A percentile compares a stretch with the other conserved stretches of the same genome.
These are phyloP conservation scores for Nicotiana tabacum DNA, from an alignment of 257 asterid species.

Conservation along the genomic window DNA sequence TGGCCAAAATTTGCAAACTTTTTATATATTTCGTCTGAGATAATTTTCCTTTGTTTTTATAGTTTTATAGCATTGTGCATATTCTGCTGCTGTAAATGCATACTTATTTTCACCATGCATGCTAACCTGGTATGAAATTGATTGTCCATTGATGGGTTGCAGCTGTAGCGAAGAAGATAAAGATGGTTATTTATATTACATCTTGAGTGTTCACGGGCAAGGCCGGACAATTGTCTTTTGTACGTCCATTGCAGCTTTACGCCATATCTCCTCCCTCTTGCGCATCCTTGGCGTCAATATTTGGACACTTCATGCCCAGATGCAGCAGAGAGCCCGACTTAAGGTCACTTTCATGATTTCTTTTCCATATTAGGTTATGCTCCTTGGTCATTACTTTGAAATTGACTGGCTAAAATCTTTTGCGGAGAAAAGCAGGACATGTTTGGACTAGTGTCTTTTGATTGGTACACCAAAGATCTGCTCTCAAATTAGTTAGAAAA, in stretches of 20 bases:
- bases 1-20: not conserved
- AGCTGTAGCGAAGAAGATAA: constrained; percentile 95
- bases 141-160: constrained; percentile 27
- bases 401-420: not conserved
- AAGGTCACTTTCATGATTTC: constrained; percentile 44
- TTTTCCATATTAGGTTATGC: not conserved
- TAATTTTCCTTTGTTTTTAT: not conserved
- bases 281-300: constrained; percentile 58
- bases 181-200: constrained; percentile 84
- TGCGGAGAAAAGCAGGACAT: not conserved
- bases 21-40: not conserved
- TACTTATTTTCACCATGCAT: not conserved
- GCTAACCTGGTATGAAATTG: not conserved
- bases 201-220: constrained; percentile 79
- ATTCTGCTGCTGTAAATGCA: not conserved
- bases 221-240: constrained; percentile 94
- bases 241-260: constrained; percentile 93
- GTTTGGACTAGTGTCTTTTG: not conserved
- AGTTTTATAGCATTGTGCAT: not conserved
- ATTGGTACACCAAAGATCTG: not conserved
- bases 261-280: constrained; percentile 73
- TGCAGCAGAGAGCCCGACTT: constrained; percentile 97
- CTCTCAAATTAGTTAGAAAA: not conserved
- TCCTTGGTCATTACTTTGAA: constrained; percentile 8
- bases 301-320: constrained; percentile 89